These are phyloP conservation scores for Macrophomina phaseolina DNA, from an alignment of 2,329 filamentous ascomycete species.

Conservation along the genomic window DNA sequence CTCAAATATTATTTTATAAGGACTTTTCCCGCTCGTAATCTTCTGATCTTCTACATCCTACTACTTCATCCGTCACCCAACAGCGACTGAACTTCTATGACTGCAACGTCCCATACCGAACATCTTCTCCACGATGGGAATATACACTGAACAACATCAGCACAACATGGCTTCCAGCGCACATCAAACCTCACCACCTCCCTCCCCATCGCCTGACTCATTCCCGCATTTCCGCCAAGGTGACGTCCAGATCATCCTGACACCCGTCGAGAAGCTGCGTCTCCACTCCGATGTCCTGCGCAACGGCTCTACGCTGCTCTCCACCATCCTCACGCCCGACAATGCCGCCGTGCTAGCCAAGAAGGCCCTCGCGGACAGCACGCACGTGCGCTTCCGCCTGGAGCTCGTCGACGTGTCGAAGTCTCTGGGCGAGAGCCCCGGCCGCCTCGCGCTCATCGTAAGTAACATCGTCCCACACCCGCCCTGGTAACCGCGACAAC, in stretches of 20 bases:
- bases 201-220: background rate
- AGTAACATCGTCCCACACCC: background rate
- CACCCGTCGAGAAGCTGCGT: constrained; percentile 37
- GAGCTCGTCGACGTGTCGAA: constrained; percentile 36
- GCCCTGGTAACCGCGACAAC: too few species aligned
- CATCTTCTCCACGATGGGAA: background rate
- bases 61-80: too few species aligned
- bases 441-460: background rate
- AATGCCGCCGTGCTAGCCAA: constrained; percentile 37
- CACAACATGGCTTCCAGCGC: background rate
- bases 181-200: background rate
- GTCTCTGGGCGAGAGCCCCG: background rate
- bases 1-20: too few species aligned
- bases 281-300: constrained; percentile 45
- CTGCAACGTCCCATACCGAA: too few species aligned
- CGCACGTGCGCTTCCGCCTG: constrained; percentile 41
- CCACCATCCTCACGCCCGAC: constrained; percentile 38
- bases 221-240: constrained; percentile 9
- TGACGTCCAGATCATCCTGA: constrained; percentile 35
- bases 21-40: background rate
- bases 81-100: too few species aligned
- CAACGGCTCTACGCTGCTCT: constrained; percentile 38
- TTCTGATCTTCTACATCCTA: background rate
- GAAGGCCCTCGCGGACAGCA: constrained; percentile 35
- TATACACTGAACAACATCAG: background rate